Percentiles rank a stretch among this genome's conserved stretches.
Evolutionary conservation across 306 rosid species (phyloP).

Genomic region (Cajanus cajan): DNA sequence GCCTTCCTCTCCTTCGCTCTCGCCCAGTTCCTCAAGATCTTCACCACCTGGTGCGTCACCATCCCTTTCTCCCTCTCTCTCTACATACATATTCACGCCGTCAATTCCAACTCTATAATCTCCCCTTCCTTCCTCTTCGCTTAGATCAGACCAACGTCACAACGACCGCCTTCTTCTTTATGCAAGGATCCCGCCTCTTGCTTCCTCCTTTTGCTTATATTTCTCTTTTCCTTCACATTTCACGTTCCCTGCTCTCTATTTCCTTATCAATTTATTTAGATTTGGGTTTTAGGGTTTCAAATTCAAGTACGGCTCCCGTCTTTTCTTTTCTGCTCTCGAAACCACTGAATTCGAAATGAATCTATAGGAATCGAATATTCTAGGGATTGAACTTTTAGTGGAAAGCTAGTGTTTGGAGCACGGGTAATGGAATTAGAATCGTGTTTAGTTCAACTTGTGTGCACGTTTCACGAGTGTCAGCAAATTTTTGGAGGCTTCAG

Average conservation of each 20-base stretch:
- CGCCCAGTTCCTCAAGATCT: constrained; percentile 95
- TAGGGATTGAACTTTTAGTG: neutral
- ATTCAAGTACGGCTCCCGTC: neutral
- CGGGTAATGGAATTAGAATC: no score
- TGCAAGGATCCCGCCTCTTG: neutral
- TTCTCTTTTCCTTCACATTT: no score
- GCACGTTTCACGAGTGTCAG: neutral
- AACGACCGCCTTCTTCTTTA: no score
- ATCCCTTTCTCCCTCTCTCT: neutral
- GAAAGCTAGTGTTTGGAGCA: neutral
- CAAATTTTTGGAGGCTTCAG: neutral
- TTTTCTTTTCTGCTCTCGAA: neutral
- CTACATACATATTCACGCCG: neutral
- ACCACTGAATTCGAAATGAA: neutral
- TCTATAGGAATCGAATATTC: neutral
- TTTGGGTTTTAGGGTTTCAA: neutral
- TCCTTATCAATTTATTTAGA: neutral
- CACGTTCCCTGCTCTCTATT: neutral
- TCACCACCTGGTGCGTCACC: constrained; percentile 78
- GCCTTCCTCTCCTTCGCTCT: constrained; percentile 70
- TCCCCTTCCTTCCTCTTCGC: neutral
- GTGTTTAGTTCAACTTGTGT: no score
- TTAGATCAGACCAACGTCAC: neutral
- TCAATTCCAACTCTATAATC: neutral
- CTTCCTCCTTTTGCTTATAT: neutral